Base-by-base conservation (phyloP, 495 filamentous ascomycete species). In the Penicillium verhagenii region DNA sequence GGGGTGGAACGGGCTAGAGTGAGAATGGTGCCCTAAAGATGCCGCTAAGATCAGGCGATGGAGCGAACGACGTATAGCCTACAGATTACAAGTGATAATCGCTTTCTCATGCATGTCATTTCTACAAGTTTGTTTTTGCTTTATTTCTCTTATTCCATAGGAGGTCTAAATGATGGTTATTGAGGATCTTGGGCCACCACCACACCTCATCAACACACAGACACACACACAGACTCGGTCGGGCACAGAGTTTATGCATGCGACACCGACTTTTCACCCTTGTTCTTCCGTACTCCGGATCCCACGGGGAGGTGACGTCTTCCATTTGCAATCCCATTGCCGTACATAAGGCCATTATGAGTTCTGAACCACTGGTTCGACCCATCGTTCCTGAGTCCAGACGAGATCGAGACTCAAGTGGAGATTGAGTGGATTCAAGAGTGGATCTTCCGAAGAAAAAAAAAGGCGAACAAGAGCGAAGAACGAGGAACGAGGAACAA, bases 221-320 rank as follows among this genome's bases (percentile, higher is more conserved):
- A n/a, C n/a, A n/a, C n/a, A n/a, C n/a, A n/a, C n/a, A n/a, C n/a
- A n/a, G n/a, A n/a, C n/a, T n/a, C n/a, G n/a, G n/a, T n/a, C n/a
- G 42, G 42, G 20, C 19, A 45, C 42, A 26, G 23, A 45, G 11
- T 26, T 49, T 52, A 51, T 57, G 40, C 47, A 50, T 24, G 54
- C 47, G 55, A 63, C 52, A 63, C 60, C 60, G 60, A 63, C 56
- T 56, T 63, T 63, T 63, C 54, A 11, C 59, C 49, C 50, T 56
- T 35, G 42, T 38, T 50, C 28, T 14, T 45, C 25, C 14, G 26
- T 33, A 21, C 21, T 29, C 26, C 47, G 29, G 33, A 37, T 25
- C 31, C 20, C 40, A 23, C 40, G n/a, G 49, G 37, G 21, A 21
- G 37, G 56, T 63, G 60, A 63, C 60, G 60, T 60, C 57, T 47